These are phyloP conservation scores for Hymenoscyphus scutula DNA, from an alignment of 2,329 filamentous ascomycete species.

Conservation along the genomic window DNA sequence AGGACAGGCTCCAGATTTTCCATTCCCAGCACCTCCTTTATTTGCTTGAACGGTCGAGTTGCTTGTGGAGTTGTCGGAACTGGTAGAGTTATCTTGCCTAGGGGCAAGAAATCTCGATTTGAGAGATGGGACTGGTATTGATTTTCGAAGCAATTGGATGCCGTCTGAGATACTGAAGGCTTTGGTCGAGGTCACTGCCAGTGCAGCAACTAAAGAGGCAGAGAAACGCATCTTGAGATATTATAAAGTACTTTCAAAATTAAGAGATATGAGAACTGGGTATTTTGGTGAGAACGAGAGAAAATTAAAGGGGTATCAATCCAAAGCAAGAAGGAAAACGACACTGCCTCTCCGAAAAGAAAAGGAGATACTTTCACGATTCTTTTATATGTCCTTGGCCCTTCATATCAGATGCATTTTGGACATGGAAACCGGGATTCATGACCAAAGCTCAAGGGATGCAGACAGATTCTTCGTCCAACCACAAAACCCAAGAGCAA, in stretches of 20 bases:
- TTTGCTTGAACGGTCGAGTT: not conserved
- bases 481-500: not conserved
- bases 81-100: not conserved
- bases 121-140: not conserved
- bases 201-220: not conserved
- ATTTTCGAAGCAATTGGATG: not conserved
- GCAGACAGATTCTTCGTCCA: not conserved
- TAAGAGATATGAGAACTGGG: not conserved
- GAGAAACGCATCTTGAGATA: constrained; percentile 10
- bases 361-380: not conserved
- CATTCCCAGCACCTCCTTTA: no score
- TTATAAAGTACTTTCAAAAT: no score
- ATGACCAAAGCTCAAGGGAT: not conserved
- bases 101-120: not conserved
- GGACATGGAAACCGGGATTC: not conserved
- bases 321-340: not conserved
- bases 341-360: not conserved
- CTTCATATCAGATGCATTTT: not conserved
- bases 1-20: constrained; percentile 26
- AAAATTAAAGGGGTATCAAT: not conserved
- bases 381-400: not conserved
- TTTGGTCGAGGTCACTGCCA: not conserved
- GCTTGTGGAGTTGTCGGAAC: not conserved
- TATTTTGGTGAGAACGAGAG: not conserved
- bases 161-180: not conserved